Percentiles rank a stretch among this genome's conserved stretches.
Evolutionary conservation across 306 rosid species (phyloP).

Genomic region (Casuarina cunninghamiana): DNA sequence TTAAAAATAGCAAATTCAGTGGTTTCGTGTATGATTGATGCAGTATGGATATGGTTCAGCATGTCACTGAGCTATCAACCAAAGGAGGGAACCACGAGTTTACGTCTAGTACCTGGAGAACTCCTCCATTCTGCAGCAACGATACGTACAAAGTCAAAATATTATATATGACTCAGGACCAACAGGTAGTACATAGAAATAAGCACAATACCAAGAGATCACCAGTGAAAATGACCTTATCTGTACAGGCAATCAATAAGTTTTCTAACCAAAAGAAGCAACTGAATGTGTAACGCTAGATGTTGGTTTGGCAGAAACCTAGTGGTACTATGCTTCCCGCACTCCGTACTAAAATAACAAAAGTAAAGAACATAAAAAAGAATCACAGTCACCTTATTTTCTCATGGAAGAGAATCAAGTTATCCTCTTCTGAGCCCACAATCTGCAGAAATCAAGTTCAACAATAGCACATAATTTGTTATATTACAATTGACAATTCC

Average conservation of each 20-base stretch:
- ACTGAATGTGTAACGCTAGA: not conserved
- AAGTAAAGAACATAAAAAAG: slow-evolving; percentile 13
- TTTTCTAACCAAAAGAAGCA: not conserved
- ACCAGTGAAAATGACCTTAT: slow-evolving; percentile 8
- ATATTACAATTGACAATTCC: not conserved
- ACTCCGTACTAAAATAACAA: slow-evolving; percentile 13
- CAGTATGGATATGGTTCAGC: slow-evolving; percentile 9
- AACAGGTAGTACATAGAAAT: slow-evolving; percentile 15
- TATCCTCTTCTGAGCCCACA: slow-evolving; percentile 79
- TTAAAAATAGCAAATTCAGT: not conserved
- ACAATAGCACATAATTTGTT: slow-evolving; percentile 13
- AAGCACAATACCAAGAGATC: slow-evolving; percentile 24
- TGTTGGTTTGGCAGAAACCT: slow-evolving; percentile 23
- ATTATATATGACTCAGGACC: slow-evolving; percentile 27
- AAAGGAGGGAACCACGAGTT: slow-evolving; percentile 21
- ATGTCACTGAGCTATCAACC: slow-evolving; percentile 11
- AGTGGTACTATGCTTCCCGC: slow-evolving; percentile 4
- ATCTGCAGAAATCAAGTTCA: slow-evolving; percentile 50
- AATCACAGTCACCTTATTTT: slow-evolving; percentile 71
- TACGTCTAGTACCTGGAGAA: slow-evolving; percentile 68
- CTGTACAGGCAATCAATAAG: not conserved
- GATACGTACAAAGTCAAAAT: slow-evolving; percentile 27
- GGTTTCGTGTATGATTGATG: not conserved
- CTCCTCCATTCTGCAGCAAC: slow-evolving; percentile 81
- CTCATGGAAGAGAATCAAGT: slow-evolving; percentile 77